Base-by-base conservation (phyloP, 1,284 basidiomycete genomes). In the Rhizopogon parksii region DNA sequence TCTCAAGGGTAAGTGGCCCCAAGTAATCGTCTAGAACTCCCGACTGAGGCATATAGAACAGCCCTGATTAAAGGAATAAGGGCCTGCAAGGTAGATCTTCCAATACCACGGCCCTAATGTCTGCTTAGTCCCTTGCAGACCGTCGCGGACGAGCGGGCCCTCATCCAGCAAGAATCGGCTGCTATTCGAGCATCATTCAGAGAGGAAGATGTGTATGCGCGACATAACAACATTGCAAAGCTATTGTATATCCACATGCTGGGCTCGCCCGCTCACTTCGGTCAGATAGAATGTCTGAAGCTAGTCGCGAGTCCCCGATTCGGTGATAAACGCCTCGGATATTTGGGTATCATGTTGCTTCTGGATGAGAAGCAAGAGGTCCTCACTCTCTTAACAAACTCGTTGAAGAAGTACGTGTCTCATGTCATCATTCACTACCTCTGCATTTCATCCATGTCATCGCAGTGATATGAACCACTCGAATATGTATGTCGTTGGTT, bases 171-270 rank as follows among this genome's bases (percentile, higher is more conserved):
- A 70, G 96, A 99, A 74, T 95, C 92, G 1, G 96, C 96, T 5
- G 92, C 95, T 17, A 97, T 99, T 61, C 83, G 96, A 53, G 95
- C 95, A 0, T 94, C 94, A 1, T 99, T 99, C 74, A 88, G 95
- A 59, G 95, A 98, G 67, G 96, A 99, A 68, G 92, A 95, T 73
- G 87, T 91, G 36, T 90, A 87, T 70, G 79, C 90, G 55, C 85
- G 95, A 52, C 90, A 98, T 70, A 93, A 98, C 77, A 97, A 96
- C 73, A 88, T 99, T 66, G 95, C 95, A 54, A 99, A 99, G 69
- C 81, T 99, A 19, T 84, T 99, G 56, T 99, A 99, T 75, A 99
- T 99, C 69, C 95, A 99, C 71, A 99, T 99, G 96, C 87, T 99
- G 21, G 96, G 96, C 52, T 98, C 96, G 53, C 94, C 95, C 3